phyloP scores from a whole-genome alignment of 1,284 basidiomycete genomes.

The Ustilago vetiveriae region DNA sequence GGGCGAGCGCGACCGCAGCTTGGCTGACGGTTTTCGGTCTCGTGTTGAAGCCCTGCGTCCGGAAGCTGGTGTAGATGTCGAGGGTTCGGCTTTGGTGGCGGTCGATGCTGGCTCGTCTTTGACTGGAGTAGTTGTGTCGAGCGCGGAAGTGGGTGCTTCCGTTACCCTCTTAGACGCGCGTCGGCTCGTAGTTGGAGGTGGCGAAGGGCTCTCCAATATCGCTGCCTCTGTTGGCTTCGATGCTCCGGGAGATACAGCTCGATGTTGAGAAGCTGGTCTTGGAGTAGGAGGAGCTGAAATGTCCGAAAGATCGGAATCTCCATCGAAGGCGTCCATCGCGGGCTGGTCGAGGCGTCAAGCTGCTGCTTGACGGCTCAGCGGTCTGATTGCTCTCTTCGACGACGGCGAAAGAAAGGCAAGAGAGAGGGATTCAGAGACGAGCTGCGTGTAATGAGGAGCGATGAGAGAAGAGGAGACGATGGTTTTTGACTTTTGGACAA shows the following conservation, averaged over 20 bases:
- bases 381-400: too few relatives aligned
- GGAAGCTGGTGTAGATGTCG: not conserved
- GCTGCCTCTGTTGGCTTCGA: not conserved
- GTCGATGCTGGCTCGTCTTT: not conserved
- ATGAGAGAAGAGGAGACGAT: too few relatives aligned
- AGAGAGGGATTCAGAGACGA: too few relatives aligned
- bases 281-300: slow-evolving; percentile 38
- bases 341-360: too few relatives aligned
- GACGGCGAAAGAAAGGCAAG: too few relatives aligned
- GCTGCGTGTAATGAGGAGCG: too few relatives aligned
- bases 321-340: slow-evolving; percentile 33
- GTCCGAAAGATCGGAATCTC: slow-evolving; percentile 41
- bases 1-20: slow-evolving; percentile 13
- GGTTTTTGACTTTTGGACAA: too few relatives aligned
- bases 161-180: slow-evolving; percentile 8
- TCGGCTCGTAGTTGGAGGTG: slow-evolving; percentile 1
- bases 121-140: not conserved
- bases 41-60: slow-evolving; percentile 16
- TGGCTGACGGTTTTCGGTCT: slow-evolving; percentile 15
- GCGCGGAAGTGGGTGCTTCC: not conserved
- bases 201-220: not conserved
- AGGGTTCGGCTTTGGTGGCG: not conserved
- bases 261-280: slow-evolving; percentile 20
- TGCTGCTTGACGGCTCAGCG: too few relatives aligned
- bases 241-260: slow-evolving; percentile 14